These are phyloP conservation scores for Fraxinus pennsylvanica DNA, from an alignment of 257 asterid species.

Conservation along the genomic window DNA sequence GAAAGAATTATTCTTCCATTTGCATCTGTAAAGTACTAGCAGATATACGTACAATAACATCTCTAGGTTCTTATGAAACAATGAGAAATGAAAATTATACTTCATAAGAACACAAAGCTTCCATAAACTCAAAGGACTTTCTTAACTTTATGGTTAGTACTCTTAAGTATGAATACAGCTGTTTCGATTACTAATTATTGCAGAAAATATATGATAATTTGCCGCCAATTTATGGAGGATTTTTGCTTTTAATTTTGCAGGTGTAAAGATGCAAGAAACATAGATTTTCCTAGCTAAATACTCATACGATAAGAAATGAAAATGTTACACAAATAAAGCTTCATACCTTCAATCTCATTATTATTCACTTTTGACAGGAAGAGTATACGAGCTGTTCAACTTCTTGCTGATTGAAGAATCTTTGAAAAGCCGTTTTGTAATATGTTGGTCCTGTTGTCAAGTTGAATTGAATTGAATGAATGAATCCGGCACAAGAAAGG, in stretches of 20 bases:
- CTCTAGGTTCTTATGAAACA: neutral
- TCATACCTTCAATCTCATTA: conserved; percentile 53
- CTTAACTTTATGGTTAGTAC: neutral
- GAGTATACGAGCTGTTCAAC: conserved; percentile 24
- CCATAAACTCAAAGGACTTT: neutral
- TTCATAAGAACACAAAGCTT: neutral
- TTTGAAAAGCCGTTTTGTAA: conserved; percentile 19
- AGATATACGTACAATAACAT: neutral
- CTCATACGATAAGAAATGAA: neutral
- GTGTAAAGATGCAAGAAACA: neutral
- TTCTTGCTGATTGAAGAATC: conserved; percentile 21
- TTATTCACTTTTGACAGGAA: conserved; percentile 15
- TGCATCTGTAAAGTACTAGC: neutral
- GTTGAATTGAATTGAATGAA: neutral
- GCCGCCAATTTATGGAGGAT: neutral
- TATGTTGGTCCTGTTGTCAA: conserved; percentile 33
- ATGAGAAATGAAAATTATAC: neutral
- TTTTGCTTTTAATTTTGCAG: neutral
- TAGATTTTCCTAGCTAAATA: neutral
- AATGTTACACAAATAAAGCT: conserved; percentile 6
- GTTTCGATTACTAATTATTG: neutral
- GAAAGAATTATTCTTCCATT: neutral
- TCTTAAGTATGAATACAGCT: neutral
- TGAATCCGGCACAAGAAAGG: neutral
- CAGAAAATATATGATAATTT: neutral